Conservation (phyloP, 495 filamentous ascomycete species). For the Paragyromitra xinjiangensis region DNA sequence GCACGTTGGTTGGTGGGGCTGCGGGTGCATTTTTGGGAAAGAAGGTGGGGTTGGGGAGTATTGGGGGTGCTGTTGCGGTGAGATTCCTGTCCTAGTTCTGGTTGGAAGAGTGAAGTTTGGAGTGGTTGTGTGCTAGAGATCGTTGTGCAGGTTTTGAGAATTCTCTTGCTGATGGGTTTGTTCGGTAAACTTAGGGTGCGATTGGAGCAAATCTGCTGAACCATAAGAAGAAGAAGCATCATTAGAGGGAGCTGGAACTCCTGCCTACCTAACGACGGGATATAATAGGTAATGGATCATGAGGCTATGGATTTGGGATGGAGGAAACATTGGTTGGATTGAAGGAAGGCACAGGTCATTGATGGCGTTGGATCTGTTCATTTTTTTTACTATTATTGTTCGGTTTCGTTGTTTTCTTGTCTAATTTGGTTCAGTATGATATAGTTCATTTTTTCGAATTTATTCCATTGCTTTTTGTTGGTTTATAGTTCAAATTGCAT, state of each 20-base stretch:
- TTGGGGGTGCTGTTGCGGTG: constrained; percentile 51
- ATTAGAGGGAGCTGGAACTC: constrained; percentile 26
- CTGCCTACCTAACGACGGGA: background rate
- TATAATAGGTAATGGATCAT: constrained; percentile 32
- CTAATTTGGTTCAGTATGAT: background rate
- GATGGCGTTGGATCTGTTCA: constrained; percentile 37
- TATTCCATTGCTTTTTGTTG: constrained; percentile 7
- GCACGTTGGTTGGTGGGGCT: constrained; percentile 43
- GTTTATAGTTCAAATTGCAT: constrained; percentile 29
- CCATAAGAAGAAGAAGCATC: constrained; percentile 51
- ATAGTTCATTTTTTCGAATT: background rate
- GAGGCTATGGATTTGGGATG: background rate
- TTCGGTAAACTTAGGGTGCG: constrained; percentile 31
- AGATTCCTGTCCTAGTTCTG: constrained; percentile 15
- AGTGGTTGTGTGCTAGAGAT: constrained; percentile 49
- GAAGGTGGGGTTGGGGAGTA: constrained; percentile 44
- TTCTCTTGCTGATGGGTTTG: background rate
- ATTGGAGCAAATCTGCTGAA: constrained; percentile 40
- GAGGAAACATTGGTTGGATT: constrained; percentile 9
- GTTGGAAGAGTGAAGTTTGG: background rate
- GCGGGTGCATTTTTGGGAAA: constrained; percentile 51
- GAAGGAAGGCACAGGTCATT: constrained; percentile 22
- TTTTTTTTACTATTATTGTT: constrained; percentile 1
- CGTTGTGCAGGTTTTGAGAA: background rate
- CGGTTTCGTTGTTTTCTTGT: background rate